Evolutionary conservation across 768 basidiomycete genomes (phyloP).

Genomic region (Mycena polygramma): DNA sequence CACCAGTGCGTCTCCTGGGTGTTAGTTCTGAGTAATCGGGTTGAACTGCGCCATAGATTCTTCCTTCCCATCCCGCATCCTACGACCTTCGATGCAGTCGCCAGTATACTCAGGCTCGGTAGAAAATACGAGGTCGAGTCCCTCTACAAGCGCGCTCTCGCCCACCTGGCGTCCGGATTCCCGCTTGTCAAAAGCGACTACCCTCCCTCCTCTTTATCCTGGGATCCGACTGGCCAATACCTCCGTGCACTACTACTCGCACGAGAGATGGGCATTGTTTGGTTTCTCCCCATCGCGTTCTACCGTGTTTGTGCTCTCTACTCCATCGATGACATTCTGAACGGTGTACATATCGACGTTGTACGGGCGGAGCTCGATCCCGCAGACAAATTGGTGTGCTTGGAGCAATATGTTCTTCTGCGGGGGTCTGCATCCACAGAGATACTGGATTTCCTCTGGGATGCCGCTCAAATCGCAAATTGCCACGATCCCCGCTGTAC

Average conservation of each 20-base stretch:
- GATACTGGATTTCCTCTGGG: slow-evolving; percentile 21
- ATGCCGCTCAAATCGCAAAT: background rate
- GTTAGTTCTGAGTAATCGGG: background rate
- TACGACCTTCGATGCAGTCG: slow-evolving; percentile 2
- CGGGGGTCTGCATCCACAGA: background rate
- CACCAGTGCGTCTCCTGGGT: slow-evolving; percentile 14
- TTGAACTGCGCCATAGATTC: background rate
- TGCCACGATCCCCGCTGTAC: background rate
- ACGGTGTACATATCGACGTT: background rate
- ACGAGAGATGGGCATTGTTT: slow-evolving; percentile 12
- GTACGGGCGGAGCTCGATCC: background rate
- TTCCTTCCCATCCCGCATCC: slow-evolving; percentile 9
- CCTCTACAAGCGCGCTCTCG: slow-evolving; percentile 14
- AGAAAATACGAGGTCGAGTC: slow-evolving; percentile 25
- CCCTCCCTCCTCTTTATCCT: background rate
- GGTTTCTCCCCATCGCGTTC: slow-evolving; percentile 19
- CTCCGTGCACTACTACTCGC: background rate
- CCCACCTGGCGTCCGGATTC: slow-evolving; percentile 13
- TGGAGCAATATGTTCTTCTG: background rate
- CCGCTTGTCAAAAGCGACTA: background rate
- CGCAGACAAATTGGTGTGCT: background rate
- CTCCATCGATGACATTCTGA: background rate
- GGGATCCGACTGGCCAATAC: background rate
- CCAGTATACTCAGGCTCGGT: slow-evolving; percentile 24
- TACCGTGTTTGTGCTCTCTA: slow-evolving; percentile 5